Base-by-base conservation (phyloP, 768 basidiomycete species). In the Coprinopsis marcescibilis region DNA sequence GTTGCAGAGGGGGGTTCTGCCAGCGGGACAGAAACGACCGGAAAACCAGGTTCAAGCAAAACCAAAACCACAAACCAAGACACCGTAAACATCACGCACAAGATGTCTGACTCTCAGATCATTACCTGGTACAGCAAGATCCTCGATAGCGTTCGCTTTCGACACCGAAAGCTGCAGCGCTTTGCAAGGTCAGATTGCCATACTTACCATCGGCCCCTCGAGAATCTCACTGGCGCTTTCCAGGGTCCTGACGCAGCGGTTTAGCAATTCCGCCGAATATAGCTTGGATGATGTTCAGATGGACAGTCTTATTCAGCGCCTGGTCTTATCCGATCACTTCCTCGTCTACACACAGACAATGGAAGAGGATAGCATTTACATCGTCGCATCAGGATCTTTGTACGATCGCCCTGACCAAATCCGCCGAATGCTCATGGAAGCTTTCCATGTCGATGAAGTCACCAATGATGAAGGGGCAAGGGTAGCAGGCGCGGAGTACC, bases 191-290 rank as follows among this genome's bases (percentile, higher is more conserved):
- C 58, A 55, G 71, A 36, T 32, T 20, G 42, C 2, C 46, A 43
- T 20, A 32, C 25, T 29, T 17, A 40, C 32, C 14, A 34, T 2
- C n/a, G 11, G 14, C 15, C 4, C 35, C 35, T 49, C 10, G 44
- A 43, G 29, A 19, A 39, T 44, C 40, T 49, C 55, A 36, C 44
- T 2, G 55, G 14, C 49, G 8, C 25, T 35, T 46, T 30, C 32
- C 37, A 86, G 84, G 52, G 79, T 78, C 3, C 69, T 86, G 36
- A 85, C 88, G 0, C 89, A 91, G 55, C 80, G 90, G 38, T 94
- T 94, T 69, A 87, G 88, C 57, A 96, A 94, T 63, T 89, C 93
- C 4, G 88, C 91, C 1, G 93, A 96, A 62, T 97, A 94, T 57
- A 78, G 72, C 49, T 72, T 97, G 25, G 86, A 90, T 49, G 73